Percentiles rank a stretch among this genome's conserved stretches.
phyloP scores from a whole-genome alignment of 768 basidiomycete species.

The Termitomyces sp. region DNA sequence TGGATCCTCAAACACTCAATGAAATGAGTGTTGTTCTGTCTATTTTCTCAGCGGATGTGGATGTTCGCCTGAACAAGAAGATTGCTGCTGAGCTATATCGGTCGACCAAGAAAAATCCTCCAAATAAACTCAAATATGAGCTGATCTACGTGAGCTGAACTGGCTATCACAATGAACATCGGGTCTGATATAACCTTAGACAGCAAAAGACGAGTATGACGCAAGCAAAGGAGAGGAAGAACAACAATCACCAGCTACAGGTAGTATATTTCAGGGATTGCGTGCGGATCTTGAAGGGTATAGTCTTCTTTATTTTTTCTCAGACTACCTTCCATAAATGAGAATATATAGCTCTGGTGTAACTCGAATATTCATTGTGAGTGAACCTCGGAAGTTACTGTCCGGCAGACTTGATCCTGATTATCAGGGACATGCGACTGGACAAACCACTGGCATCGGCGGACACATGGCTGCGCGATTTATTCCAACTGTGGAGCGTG shows the following conservation, averaged over 20 bases:
- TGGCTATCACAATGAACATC: not conserved
- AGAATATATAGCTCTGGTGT: conserved; percentile 54
- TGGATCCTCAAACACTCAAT: conserved; percentile 36
- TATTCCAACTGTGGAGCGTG: conserved; percentile 94
- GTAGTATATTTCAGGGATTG: conserved; percentile 84
- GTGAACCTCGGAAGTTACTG: conserved; percentile 12
- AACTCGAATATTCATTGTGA: conserved; percentile 82
- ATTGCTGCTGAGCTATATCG: conserved; percentile 72
- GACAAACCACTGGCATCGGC: conserved; percentile 83
- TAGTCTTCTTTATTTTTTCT: conserved; percentile 12
- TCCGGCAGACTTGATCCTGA: not conserved
- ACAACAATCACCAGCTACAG: conserved; percentile 53
- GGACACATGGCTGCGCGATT: conserved; percentile 74
- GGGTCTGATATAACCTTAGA: conserved; percentile 38
- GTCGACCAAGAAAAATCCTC: conserved; percentile 94
- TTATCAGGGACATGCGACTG: conserved; percentile 81
- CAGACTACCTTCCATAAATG: conserved; percentile 1
- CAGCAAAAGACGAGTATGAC: conserved; percentile 79
- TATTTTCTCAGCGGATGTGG: conserved; percentile 64
- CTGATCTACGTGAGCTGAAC: conserved; percentile 71
- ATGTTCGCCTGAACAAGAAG: conserved; percentile 63
- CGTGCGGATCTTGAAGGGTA: conserved; percentile 85
- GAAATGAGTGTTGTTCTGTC: conserved; percentile 58
- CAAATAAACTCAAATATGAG: conserved; percentile 67
- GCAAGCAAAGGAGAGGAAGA: conserved; percentile 67